These are phyloP conservation scores for Cynara cardunculus DNA, from an alignment of 129 eudicot genomes.

Conservation along the genomic window DNA sequence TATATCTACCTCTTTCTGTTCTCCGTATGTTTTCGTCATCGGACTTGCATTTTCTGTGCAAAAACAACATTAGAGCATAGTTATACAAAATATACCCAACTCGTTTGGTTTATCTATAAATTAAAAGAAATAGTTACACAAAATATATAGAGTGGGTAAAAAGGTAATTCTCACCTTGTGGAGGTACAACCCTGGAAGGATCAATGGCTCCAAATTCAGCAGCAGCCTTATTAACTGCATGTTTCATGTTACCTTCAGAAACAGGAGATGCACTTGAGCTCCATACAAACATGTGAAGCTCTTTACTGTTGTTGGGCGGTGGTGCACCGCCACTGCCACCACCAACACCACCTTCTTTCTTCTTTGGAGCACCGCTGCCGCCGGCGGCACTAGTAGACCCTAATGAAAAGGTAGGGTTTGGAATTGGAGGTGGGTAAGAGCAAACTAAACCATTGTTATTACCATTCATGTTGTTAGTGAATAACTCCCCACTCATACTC, in stretches of 20 bases:
- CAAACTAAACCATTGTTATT: conserved; percentile 21
- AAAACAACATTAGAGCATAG: no score
- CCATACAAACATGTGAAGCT: conserved; percentile 96
- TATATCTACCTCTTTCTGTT: conserved; percentile 52
- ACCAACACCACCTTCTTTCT: conserved; percentile 36
- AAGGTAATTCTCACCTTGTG: conserved; percentile 47
- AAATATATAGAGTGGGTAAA: not conserved
- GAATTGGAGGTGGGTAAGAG: conserved; percentile 90
- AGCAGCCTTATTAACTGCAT: conserved; percentile 63
- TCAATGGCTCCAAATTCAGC: conserved; percentile 63
- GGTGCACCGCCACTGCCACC: conserved; percentile 21
- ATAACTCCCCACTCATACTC: conserved; percentile 87
- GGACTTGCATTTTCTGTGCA: conserved; percentile 48
- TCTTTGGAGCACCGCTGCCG: conserved; percentile 28
- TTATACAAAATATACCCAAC: no score
- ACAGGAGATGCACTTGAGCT: conserved; percentile 94
- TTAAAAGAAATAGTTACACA: not conserved
- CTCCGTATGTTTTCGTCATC: conserved; percentile 41
- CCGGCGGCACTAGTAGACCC: conserved; percentile 30
- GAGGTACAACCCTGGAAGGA: conserved; percentile 66
- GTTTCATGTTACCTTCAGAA: conserved; percentile 68
- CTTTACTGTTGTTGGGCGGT: conserved; percentile 45
- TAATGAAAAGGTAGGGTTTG: conserved; percentile 69
- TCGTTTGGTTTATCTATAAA: no score
- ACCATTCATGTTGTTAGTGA: conserved; percentile 5